Evolutionary conservation across 2,329 filamentous ascomycete species (phyloP), one percentile per base, ranked within the genome.

Genomic region (Aspergillus ruber): DNA sequence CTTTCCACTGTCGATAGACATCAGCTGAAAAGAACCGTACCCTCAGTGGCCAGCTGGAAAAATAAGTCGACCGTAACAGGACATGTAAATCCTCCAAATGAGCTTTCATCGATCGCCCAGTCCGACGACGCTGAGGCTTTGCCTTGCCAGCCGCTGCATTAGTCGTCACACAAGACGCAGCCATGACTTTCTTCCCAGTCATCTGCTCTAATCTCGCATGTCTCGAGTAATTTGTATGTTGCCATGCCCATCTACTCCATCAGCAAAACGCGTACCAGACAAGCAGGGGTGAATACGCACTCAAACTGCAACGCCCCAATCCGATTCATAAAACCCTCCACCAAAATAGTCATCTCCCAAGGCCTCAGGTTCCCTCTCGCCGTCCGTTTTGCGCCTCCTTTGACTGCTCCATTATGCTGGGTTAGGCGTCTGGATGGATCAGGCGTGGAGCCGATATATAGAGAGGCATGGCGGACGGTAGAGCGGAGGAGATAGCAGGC

Each of bases 231-330:
- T 93, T 86, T 1, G 90, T 82, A 63, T 97, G 90, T 55, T 88
- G 88, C 76, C 94, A 85, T 35, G 91, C 90, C 91, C 91, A 96
- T 75, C 88, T 91, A 49, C 13, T 10, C 6, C 8, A 32, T 48
- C 48, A 48, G 44, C 8, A 45, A 41, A 25, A 35, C 25, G 17
- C n/a, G n/a, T 21, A 38, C 21, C 18, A 25, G 40, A 41, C 35
- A 33, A 32, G 42, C 33, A 32, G 3, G 25, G 25, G 9, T 3
- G 25, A 18, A 18, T 46, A 74, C 82, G 64, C 76, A 93, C 86
- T 97, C 91, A 63, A 98, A 97, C 62, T 97, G 91, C 53, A 98
- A 71, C 1, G 93, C 93, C 0, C 88, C 89, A 32, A 91, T 82
- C 60, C 85, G 85, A 56, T 86, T 91, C 0, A 88, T 89, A 55